Base-by-base conservation (phyloP, 257 asterid species). In the Gentiana macrophylla region DNA sequence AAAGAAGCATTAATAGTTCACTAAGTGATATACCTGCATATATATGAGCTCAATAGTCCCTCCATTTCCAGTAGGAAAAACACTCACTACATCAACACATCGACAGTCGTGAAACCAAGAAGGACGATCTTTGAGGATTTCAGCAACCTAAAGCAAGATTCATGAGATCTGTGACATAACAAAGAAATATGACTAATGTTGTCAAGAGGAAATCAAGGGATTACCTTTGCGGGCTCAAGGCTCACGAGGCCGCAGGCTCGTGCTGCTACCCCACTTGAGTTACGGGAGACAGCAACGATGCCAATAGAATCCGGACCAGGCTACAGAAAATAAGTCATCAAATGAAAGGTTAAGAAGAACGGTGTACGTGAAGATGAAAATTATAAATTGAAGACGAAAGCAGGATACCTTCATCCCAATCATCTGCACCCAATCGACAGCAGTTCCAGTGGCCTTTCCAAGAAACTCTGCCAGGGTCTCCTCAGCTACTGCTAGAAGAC, bases 241-340 rank as follows among this genome's bases (percentile, higher is more conserved):
- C 95, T 86, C 92, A 92, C 95, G 24, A 92, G 95, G 84, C 94
- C 97, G 49, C 95, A 92, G 91, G 99, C 99, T 45, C 99, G 86
- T 71, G 97, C 98, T 72, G 98, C 99, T 65, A 88, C 78, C 65
- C 97, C 99, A 45, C 86, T 81, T 70, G 94, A 84, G 73, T 86
- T 92, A 75, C 89, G 95, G 90, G 98, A 88, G 67, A 92, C 84
- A 70, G 95, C 89, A 56, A 92, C 90, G 48, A 85, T 92, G 82
- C 97, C 99, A 72, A 85, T 84, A 78, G 99, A 92, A 86, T 92
- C 99, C 94, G 99, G 99, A 92, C 97, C 99, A 92, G 99, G 97
- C 99, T 92, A 62, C 46, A 65, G 43, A 63, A 13, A 35, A 10
- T 5, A 41, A 41, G 5, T 1, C 46, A 41, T 41, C 46, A 41